phyloP scores from a whole-genome alignment of 2,329 filamentous ascomycete genomes.

The Laburnicola sp. region DNA sequence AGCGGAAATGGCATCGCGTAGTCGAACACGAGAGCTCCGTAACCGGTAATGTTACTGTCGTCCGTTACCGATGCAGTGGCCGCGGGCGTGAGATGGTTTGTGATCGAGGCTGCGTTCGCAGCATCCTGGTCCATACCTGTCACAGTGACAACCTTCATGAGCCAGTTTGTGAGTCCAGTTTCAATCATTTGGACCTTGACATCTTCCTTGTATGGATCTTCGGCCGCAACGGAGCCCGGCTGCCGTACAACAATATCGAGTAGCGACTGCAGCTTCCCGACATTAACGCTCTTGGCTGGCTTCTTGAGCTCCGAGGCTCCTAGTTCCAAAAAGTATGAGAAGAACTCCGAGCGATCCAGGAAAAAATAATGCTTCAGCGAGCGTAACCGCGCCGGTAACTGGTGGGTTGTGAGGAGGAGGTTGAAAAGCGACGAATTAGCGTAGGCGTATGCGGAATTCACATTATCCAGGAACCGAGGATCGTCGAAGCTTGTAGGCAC shows the following conservation, averaged over 20 bases:
- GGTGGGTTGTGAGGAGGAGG: constrained; percentile 88
- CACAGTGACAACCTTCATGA: constrained; percentile 96
- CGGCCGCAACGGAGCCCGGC: constrained; percentile 86
- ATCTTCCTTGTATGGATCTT: constrained; percentile 97
- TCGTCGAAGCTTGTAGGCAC: constrained; percentile 94
- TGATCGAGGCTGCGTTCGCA: constrained; percentile 58
- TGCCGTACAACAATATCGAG: constrained; percentile 97
- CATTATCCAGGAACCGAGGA: constrained; percentile 87
- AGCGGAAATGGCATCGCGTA: constrained; percentile 94
- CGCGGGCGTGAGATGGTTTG: constrained; percentile 72
- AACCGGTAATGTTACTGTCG: constrained; percentile 85
- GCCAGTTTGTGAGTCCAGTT: constrained; percentile 84
- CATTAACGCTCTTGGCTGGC: constrained; percentile 84
- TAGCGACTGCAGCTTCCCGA: constrained; percentile 88
- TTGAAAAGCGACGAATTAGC: constrained; percentile 93
- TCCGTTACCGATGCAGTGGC: constrained; percentile 61
- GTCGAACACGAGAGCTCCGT: constrained; percentile 90
- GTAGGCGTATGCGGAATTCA: constrained; percentile 91
- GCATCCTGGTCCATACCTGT: constrained; percentile 88
- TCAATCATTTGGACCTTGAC: constrained; percentile 98
- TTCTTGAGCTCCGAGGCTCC: constrained; percentile 88
- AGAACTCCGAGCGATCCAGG: constrained; percentile 95
- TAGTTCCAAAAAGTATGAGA: constrained; percentile 95
- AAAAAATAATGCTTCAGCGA: constrained; percentile 99
- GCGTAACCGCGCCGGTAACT: constrained; percentile 79